These are phyloP conservation scores for Fusarium sp. DNA, from an alignment of 2,329 filamentous ascomycete genomes.

Conservation along the genomic window DNA sequence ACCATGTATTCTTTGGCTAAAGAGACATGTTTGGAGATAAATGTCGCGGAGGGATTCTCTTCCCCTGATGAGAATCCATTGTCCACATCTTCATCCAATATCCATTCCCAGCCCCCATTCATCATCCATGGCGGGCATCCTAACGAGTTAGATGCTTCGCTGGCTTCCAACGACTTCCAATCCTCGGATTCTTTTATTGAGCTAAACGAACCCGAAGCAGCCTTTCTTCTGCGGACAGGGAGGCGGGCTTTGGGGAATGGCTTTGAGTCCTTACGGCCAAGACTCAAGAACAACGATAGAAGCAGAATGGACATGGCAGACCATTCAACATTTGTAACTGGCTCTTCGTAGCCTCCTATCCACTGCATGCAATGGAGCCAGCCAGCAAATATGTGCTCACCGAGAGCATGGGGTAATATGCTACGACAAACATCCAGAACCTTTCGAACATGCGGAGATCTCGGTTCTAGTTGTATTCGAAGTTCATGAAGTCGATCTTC, in stretches of 20 bases:
- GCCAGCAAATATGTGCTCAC: slow-evolving; percentile 71
- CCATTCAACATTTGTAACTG: slow-evolving; percentile 72
- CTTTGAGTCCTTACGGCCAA: slow-evolving; percentile 57
- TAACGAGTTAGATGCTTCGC: slow-evolving; percentile 61
- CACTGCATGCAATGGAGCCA: slow-evolving; percentile 83
- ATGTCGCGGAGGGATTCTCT: slow-evolving; percentile 50
- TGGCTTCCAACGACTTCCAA: slow-evolving; percentile 61
- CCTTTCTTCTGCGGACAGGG: slow-evolving; percentile 49
- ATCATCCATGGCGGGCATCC: slow-evolving; percentile 69
- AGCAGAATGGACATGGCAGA: slow-evolving; percentile 73
- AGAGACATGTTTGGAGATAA: slow-evolving; percentile 64
- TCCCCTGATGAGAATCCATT: slow-evolving; percentile 47
- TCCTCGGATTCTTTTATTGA: slow-evolving; percentile 54
- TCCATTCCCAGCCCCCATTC: slow-evolving; percentile 77
- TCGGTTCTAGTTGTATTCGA: slow-evolving; percentile 74
- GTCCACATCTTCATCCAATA: slow-evolving; percentile 66
- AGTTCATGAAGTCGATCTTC: slow-evolving; percentile 73
- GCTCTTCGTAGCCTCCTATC: slow-evolving; percentile 64
- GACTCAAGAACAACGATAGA: slow-evolving; percentile 71
- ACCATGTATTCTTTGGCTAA: slow-evolving; percentile 74
- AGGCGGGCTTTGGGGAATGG: slow-evolving; percentile 43
- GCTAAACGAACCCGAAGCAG: slow-evolving; percentile 52
- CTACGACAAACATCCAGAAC: slow-evolving; percentile 72
- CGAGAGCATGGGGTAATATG: slow-evolving; percentile 69
- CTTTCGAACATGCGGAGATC: slow-evolving; percentile 69